phyloP scores from a whole-genome alignment of 1,284 basidiomycete genomes.

The Fomitiporia mediterranea region DNA sequence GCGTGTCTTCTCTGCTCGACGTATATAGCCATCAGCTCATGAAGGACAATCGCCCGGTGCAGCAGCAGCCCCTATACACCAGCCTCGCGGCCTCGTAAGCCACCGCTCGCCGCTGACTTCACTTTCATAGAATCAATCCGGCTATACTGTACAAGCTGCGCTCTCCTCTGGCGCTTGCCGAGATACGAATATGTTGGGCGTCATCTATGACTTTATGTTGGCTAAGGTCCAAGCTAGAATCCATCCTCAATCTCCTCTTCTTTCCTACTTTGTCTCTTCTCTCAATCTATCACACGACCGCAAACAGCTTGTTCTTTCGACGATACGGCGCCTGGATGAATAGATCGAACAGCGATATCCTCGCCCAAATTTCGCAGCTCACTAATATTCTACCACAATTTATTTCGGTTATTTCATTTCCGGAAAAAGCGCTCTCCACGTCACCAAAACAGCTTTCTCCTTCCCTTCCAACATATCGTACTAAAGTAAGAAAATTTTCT shows the following conservation, averaged over 20 bases:
- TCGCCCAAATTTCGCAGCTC: not conserved
- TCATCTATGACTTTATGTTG: too few relatives aligned
- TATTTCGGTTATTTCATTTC: not conserved
- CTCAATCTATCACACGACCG: not conserved
- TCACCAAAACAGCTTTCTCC: not conserved
- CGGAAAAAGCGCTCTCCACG: not conserved
- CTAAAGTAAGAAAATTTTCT: not conserved
- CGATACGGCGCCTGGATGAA: not conserved
- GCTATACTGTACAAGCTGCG: not conserved
- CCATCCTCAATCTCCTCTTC: too few relatives aligned
- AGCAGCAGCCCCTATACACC: not conserved
- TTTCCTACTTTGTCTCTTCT: not conserved
- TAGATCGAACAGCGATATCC: not conserved
- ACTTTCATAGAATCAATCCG: not conserved
- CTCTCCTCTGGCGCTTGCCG: not conserved
- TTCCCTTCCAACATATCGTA: not conserved
- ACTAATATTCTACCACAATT: not conserved
- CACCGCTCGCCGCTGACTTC: not conserved
- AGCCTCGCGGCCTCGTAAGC: not conserved
- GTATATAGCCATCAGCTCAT: slow-evolving; percentile 1
- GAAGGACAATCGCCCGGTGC: not conserved
- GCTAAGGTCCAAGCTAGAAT: too few relatives aligned
- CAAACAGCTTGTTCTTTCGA: not conserved
- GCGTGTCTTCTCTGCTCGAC: slow-evolving; percentile 9
- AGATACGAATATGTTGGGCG: too few relatives aligned